Base-by-base conservation (phyloP, 148 eudicot species). In the Tetragonia tetragonoides region DNA sequence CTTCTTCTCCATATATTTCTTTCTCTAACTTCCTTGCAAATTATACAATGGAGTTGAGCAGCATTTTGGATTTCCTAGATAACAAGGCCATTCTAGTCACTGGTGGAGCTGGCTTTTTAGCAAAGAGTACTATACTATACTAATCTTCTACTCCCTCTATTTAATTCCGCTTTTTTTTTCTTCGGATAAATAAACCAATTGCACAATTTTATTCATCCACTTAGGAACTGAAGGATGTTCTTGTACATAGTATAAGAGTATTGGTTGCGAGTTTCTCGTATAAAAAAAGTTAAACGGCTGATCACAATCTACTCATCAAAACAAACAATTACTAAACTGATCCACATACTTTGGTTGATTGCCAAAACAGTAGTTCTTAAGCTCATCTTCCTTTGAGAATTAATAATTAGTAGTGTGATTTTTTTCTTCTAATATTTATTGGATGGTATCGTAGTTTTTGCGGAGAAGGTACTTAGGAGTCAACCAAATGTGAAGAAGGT, bases 401-500 rank as follows among this genome's bases (percentile, higher is more conserved):
- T 8, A 42, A 2, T 68, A 14, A 14, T 40, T 28, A 28, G 8
- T 39, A 21, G 20, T 37, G 20, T 37, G 21, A 21, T 60, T n/a
- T 10, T 41, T 40, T 20, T 0, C 34, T 57, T 28, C 1, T 18
- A 75, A 41, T 8, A 14, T 14, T 37, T 24, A 24, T 10, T 21
- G 77, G 0, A 44, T 75, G 78, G 21, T 40, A 37, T 24, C 76
- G 76, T 73, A 92, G 97, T 92, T 47, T 85, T 92, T 69, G 84
- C 86, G 10, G 97, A 92, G 86, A 92, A 92, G 83, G 77, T 92
- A 68, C 78, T 92, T 39, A 90, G 97, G 74, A 87, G 84, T 72
- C 97, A 92, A 84, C 94, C 97, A 75, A 90, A 90, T 78, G 91
- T 92, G 82, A 88, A 87, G 88, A 92, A 87, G 54, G 83, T 92